Conservation (phyloP, 345 rosid genomes). For the Eucalyptus cladocalyx region DNA sequence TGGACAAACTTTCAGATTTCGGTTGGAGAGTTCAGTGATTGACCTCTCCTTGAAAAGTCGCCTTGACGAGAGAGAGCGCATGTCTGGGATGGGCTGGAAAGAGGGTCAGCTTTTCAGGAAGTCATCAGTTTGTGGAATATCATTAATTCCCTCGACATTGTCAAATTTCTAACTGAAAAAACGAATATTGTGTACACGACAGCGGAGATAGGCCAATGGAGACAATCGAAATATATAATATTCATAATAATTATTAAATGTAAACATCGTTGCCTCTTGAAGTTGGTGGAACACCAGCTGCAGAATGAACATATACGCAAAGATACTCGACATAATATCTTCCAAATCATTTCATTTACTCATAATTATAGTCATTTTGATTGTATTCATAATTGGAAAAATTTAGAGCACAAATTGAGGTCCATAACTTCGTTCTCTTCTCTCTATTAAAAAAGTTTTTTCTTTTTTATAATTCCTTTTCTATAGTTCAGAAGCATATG, state of each 20-base stretch:
- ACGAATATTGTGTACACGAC: not conserved
- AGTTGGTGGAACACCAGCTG: not conserved
- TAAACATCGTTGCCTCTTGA: not conserved
- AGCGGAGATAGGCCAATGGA: not conserved
- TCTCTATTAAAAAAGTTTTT: not conserved
- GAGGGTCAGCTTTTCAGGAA: slow-evolving; percentile 39
- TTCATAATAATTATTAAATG: not conserved
- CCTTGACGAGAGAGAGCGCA: slow-evolving; percentile 1
- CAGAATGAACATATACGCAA: not conserved
- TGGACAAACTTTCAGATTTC: not conserved
- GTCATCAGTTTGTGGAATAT: not conserved
- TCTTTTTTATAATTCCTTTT: not conserved
- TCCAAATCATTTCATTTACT: not conserved
- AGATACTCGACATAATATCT: not conserved
- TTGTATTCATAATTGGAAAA: not conserved
- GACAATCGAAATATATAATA: not conserved
- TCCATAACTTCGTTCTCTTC: not conserved
- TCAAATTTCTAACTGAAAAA: not conserved
- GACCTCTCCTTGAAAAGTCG: slow-evolving; percentile 15
- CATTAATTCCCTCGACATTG: not conserved
- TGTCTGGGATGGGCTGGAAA: slow-evolving; percentile 47
- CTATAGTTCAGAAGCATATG: not conserved
- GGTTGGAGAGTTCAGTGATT: not conserved
- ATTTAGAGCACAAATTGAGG: not conserved
- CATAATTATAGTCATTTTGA: not conserved